A percentile compares a stretch with the other conserved stretches of the same genome.
Evolutionary conservation across 1,284 basidiomycete species (phyloP).

Genomic region (Trametes versicolor): DNA sequence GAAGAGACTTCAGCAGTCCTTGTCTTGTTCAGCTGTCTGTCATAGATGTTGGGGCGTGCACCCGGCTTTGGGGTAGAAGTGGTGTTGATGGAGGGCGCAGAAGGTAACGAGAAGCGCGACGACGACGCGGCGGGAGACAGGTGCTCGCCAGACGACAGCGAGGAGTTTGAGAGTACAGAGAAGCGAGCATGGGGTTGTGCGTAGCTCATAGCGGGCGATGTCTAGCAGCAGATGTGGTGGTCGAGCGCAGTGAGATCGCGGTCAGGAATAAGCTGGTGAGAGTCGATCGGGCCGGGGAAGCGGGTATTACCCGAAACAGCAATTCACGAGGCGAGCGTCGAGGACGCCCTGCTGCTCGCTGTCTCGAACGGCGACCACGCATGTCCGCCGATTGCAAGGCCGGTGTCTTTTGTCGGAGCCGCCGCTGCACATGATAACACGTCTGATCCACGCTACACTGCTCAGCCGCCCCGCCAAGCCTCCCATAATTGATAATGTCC

Average conservation of each 20-base stretch:
- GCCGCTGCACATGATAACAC: slow-evolving; percentile 5
- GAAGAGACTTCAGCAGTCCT: slow-evolving; percentile 83
- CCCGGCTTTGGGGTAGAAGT: slow-evolving; percentile 52
- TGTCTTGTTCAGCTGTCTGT: slow-evolving; percentile 86
- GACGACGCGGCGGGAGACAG: slow-evolving; percentile 68
- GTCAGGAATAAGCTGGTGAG: not conserved
- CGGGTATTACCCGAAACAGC: not conserved
- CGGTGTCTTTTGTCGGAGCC: not conserved
- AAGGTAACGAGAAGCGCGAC: slow-evolving; percentile 75
- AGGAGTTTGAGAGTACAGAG: slow-evolving; percentile 73
- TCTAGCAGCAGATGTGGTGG: not conserved
- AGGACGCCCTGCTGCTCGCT: slow-evolving; percentile 5
- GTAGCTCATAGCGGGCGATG: slow-evolving; percentile 54
- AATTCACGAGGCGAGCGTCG: slow-evolving; percentile 17
- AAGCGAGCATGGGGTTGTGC: slow-evolving; percentile 72
- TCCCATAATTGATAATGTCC: slow-evolving; percentile 23
- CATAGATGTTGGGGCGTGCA: slow-evolving; percentile 79
- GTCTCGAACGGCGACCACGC: slow-evolving; percentile 16
- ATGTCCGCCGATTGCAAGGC: not conserved
- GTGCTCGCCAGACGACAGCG: slow-evolving; percentile 69
- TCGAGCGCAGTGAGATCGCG: not conserved
- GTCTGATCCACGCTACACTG: slow-evolving; percentile 19
- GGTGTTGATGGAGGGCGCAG: slow-evolving; percentile 60
- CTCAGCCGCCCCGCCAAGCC: slow-evolving; percentile 21
- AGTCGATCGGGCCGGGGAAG: slow-evolving; percentile 3